Evolutionary conservation across 78 protist species (phyloP).

Genomic region (Isochrysis galbana): DNA sequence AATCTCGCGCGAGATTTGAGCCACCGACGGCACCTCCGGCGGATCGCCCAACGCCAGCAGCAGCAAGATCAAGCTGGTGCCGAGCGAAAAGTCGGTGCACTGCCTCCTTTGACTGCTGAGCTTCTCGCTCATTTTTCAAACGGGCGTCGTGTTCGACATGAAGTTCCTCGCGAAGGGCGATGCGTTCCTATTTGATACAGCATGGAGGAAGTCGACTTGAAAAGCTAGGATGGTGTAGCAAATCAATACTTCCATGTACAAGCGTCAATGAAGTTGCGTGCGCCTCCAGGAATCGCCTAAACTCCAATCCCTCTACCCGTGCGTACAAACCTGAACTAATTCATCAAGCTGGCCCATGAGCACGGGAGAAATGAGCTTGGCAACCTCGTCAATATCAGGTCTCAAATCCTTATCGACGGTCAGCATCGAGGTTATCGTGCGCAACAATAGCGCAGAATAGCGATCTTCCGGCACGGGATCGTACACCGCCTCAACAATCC

Average conservation of each 20-base stretch:
- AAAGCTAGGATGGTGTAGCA: too few relatives aligned
- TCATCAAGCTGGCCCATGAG: background rate
- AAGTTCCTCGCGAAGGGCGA: too few relatives aligned
- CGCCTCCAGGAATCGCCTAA: too few relatives aligned
- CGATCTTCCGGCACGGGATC: background rate
- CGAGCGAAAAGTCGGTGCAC: conserved; percentile 5
- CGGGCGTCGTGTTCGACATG: background rate
- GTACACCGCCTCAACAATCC: background rate
- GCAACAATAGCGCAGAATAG: background rate
- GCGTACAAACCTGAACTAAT: too few relatives aligned
- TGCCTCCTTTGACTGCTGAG: background rate
- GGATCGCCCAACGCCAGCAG: too few relatives aligned
- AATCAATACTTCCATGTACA: too few relatives aligned
- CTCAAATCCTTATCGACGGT: background rate
- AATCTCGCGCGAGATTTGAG: background rate
- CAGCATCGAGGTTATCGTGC: background rate
- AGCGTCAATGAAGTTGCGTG: too few relatives aligned
- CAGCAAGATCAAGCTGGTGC: background rate
- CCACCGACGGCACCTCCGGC: too few relatives aligned
- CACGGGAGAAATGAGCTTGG: background rate
- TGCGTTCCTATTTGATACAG: too few relatives aligned
- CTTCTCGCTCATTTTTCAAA: background rate
- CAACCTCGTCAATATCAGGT: background rate
- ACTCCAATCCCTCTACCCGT: too few relatives aligned
- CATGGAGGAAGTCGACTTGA: too few relatives aligned